Evolutionary conservation across 2,329 filamentous ascomycete genomes (phyloP).

Genomic region (Xylariaceae sp.): DNA sequence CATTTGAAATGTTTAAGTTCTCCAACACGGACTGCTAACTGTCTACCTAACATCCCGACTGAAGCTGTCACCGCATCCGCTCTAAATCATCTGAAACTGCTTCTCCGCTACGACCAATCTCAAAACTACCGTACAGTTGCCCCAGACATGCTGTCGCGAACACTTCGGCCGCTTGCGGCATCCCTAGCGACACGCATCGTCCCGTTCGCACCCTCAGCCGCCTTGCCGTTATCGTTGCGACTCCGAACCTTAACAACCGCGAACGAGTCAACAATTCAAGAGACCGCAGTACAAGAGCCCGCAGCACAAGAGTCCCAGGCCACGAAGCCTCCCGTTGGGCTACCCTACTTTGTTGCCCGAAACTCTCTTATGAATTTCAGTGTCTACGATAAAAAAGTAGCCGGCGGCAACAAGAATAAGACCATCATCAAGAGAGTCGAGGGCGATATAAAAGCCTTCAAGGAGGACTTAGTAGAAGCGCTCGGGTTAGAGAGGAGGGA

Average conservation of each 20-base stretch:
- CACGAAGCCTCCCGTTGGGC: slow-evolving; percentile 17
- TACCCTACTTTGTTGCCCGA: slow-evolving; percentile 68
- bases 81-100: too few species aligned
- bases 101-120: neutral
- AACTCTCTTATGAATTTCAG: slow-evolving; percentile 68
- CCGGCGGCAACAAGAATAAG: slow-evolving; percentile 70
- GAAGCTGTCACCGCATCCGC: too few species aligned
- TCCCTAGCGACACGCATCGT: slow-evolving; percentile 11
- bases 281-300: slow-evolving; percentile 1
- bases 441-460: slow-evolving; percentile 63
- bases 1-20: too few species aligned
- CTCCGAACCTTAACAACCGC: slow-evolving; percentile 19
- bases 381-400: slow-evolving; percentile 70
- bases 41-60: too few species aligned
- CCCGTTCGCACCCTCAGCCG: slow-evolving; percentile 4
- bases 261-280: slow-evolving; percentile 6
- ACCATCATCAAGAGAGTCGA: slow-evolving; percentile 77
- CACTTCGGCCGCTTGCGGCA: slow-evolving; percentile 20
- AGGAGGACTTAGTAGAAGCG: slow-evolving; percentile 56
- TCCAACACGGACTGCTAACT: too few species aligned
- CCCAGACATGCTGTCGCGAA: slow-evolving; percentile 19
- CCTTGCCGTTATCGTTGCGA: slow-evolving; percentile 16
- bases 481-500: slow-evolving; percentile 55
- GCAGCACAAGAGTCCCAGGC: neutral
- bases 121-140: neutral